Base-by-base conservation (phyloP, 768 basidiomycete genomes). In the Suillus placidus region DNA sequence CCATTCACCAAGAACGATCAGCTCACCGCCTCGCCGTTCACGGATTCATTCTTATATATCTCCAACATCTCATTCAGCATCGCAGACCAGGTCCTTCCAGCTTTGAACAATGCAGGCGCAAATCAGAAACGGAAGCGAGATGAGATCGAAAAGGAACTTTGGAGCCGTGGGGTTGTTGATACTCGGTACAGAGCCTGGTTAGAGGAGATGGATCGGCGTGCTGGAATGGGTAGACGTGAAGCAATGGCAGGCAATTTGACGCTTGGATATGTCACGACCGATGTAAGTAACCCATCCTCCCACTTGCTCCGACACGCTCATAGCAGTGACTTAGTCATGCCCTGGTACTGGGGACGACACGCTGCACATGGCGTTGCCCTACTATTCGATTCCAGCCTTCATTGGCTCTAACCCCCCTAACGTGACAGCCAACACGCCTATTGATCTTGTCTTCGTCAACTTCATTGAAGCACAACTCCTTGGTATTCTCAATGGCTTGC, bases 1-100 rank as follows among this genome's bases (percentile, higher is more conserved):
- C 71, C 86, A 3, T 94, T 95, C 78, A 90, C 89, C 37, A 87
- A 87, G 74, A 91, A 94, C 73, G 92, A 95, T 74, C 88, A 93
- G 69, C 82, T 94, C 54, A 91, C 91, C 0, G 85, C 85, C 2
- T 87, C 85, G 7, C 91, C 93, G 0, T 95, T 91, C 72, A 74
- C 78, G 0, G 87, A 93, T 71, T 66, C 79, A 10, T 91, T 92
- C 80, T 66, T 84, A 26, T 93, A 82, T 75, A 82, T 93, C 64
- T 77, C 88, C 6, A 77, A 84, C 52, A 79, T 93, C 42, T 74
- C 83, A 0, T 74, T 85, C 18, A 72, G 77, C 32, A 73, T 85
- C 38, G 91, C 88, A 5, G 82, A 78, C 16, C 73, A 82, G 66
- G 84, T 90, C 0, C 76, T 92, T 3, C 80, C 85, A 0, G 70